These are phyloP conservation scores for Cyberlindnera nakhonratchasimensis DNA, from an alignment of 805 yeast species.

Conservation along the genomic window DNA sequence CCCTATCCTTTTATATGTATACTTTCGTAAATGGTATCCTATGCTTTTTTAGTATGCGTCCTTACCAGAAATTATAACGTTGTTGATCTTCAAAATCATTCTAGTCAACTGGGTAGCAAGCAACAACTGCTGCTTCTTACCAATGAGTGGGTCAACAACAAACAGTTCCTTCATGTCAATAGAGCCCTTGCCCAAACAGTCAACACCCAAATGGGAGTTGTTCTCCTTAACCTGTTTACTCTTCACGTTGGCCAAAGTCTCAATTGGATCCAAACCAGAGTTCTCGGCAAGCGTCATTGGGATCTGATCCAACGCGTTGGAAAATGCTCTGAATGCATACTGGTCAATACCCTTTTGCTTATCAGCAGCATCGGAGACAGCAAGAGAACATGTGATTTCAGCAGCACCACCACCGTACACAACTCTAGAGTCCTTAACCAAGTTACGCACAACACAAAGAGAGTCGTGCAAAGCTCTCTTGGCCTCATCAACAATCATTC, in stretches of 20 bases:
- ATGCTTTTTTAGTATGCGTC: constrained; percentile 50
- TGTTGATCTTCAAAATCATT: constrained; percentile 96
- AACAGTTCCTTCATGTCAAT: constrained; percentile 92
- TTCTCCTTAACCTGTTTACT: constrained; percentile 77
- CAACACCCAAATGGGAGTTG: constrained; percentile 79
- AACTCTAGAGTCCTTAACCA: constrained; percentile 85
- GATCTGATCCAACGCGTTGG: constrained; percentile 84
- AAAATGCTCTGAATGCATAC: constrained; percentile 94
- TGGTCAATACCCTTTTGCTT: constrained; percentile 93
- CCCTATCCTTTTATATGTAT: not conserved
- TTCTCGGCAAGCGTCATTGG: constrained; percentile 97
- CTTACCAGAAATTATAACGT: constrained; percentile 88
- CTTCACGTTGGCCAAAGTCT: constrained; percentile 78
- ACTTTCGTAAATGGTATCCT: not conserved
- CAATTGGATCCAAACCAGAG: constrained; percentile 93
- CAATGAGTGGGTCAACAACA: constrained; percentile 95
- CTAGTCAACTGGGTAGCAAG: constrained; percentile 96
- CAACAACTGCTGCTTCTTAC: constrained; percentile 92
- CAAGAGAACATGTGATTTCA: constrained; percentile 89
- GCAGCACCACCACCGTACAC: constrained; percentile 99
- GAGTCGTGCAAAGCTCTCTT: constrained; percentile 96
- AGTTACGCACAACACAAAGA: constrained; percentile 93
- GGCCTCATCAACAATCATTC: constrained; percentile 97
- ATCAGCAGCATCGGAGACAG: constrained; percentile 89
- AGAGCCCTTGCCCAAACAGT: constrained; percentile 83